Evolutionary conservation across 75 land plant genomes (phyloP).

Genomic region (Cunninghamia lanceolata): DNA sequence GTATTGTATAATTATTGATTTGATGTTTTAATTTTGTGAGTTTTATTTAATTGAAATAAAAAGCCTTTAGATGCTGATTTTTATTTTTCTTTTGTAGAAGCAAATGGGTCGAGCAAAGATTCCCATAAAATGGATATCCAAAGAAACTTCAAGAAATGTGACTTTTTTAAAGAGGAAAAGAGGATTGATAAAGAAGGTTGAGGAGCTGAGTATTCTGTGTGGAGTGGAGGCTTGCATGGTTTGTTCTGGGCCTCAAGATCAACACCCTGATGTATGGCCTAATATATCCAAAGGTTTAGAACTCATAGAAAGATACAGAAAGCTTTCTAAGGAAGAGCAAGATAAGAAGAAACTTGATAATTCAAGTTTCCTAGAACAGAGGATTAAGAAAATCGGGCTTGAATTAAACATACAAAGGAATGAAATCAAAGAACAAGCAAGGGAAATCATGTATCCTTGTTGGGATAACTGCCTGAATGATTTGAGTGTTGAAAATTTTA

Average conservation of each 20-base stretch:
- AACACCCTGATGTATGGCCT: constrained; percentile 22
- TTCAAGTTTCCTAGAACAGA: constrained; percentile 43
- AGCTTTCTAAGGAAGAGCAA: constrained; percentile 52
- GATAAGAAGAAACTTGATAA: constrained; percentile 72
- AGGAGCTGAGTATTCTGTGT: constrained; percentile 55
- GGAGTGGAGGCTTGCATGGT: constrained; percentile 53
- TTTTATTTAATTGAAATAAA: background rate
- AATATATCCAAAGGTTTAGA: constrained; percentile 11
- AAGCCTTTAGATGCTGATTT: background rate
- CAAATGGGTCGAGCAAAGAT: constrained; percentile 45
- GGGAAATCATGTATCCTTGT: constrained; percentile 3
- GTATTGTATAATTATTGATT: background rate
- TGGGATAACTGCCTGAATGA: background rate
- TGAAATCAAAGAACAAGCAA: constrained; percentile 32
- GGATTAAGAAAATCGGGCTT: constrained; percentile 34
- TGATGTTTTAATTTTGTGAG: background rate
- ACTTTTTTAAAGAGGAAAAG: constrained; percentile 53
- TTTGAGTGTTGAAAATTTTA: background rate
- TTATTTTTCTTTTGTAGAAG: background rate
- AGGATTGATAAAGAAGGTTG: constrained; percentile 63
- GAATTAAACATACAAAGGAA: constrained; percentile 26
- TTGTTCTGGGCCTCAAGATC: constrained; percentile 26
- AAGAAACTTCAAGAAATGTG: constrained; percentile 47
- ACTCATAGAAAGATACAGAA: constrained; percentile 25
- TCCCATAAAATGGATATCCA: constrained; percentile 37